These are phyloP conservation scores for Drechslera avenae DNA, from an alignment of 2,329 filamentous ascomycete genomes.

Conservation along the genomic window DNA sequence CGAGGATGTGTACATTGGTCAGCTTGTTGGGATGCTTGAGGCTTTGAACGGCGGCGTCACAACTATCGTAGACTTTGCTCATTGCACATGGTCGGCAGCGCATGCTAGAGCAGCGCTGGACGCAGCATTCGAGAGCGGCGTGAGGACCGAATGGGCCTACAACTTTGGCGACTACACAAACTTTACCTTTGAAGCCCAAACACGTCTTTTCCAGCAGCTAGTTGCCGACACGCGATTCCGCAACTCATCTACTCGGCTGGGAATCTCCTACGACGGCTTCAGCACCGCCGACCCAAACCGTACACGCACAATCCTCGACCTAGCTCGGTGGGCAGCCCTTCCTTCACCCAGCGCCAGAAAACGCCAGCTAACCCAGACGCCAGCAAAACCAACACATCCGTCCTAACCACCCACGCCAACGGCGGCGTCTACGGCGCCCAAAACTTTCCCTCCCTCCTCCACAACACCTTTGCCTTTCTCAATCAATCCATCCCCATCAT, in stretches of 20 bases:
- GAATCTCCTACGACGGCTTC: conserved; percentile 12
- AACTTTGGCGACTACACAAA: conserved; percentile 9
- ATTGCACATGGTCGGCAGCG: conserved; percentile 48
- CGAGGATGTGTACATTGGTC: conserved; percentile 31
- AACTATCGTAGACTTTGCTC: conserved; percentile 50
- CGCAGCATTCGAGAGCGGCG: conserved; percentile 55
- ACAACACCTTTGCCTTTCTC: conserved; percentile 33
- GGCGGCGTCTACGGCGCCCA: conserved; percentile 17
- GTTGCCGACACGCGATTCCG: conserved; percentile 1
- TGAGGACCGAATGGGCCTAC: background rate
- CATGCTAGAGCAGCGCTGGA: conserved; percentile 54
- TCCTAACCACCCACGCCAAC: conserved; percentile 51
- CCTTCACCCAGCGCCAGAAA: background rate
- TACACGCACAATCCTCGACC: conserved; percentile 5
- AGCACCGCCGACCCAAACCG: conserved; percentile 5
- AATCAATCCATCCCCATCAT: conserved; percentile 56
- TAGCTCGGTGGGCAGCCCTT: conserved; percentile 1
- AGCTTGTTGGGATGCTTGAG: conserved; percentile 53
- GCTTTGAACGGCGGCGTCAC: conserved; percentile 59
- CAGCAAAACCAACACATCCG: conserved; percentile 29
- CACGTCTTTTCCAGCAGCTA: conserved; percentile 4
- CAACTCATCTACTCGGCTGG: conserved; percentile 4
- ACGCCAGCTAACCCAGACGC: background rate
- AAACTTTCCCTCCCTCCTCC: conserved; percentile 36
- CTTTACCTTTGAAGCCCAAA: conserved; percentile 7